phyloP scores from a whole-genome alignment of 78 protist species.

The Dictyostelium purpureum region DNA sequence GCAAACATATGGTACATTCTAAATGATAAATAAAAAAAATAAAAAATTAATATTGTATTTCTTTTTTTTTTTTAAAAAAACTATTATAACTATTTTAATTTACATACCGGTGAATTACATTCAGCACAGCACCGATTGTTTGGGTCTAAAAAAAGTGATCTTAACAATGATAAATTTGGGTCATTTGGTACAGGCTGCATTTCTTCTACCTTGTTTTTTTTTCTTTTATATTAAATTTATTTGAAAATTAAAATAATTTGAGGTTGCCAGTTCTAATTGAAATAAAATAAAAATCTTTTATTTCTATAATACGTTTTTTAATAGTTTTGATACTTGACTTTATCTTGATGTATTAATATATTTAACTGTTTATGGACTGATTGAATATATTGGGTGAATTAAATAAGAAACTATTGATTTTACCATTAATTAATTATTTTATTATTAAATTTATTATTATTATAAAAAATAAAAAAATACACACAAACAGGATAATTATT shows the following conservation, averaged over 20 bases:
- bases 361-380: neutral
- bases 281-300: neutral
- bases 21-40: neutral
- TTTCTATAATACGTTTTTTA: neutral
- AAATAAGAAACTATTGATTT: neutral
- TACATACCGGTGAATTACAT: constrained; percentile 53
- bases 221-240: neutral
- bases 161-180: neutral
- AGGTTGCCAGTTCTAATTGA: neutral
- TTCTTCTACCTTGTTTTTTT: neutral
- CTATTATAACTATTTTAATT: neutral
- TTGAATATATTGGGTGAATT: neutral
- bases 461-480: too few relatives aligned
- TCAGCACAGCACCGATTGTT: constrained; percentile 61
- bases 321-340: neutral
- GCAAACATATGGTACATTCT: constrained; percentile 78
- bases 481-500: too few relatives aligned
- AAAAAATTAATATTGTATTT: neutral
- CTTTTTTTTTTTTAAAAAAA: neutral
- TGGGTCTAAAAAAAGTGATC: constrained; percentile 47
- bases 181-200: constrained; percentile 54
- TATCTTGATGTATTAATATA: neutral
- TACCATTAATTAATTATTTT: neutral
- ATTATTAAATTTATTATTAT: too few relatives aligned
- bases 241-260: neutral